Evolutionary conservation across 805 yeast genomes (phyloP), one percentile per base, ranked within the genome.

Genomic region (Nakazawaea laoshanensis): DNA sequence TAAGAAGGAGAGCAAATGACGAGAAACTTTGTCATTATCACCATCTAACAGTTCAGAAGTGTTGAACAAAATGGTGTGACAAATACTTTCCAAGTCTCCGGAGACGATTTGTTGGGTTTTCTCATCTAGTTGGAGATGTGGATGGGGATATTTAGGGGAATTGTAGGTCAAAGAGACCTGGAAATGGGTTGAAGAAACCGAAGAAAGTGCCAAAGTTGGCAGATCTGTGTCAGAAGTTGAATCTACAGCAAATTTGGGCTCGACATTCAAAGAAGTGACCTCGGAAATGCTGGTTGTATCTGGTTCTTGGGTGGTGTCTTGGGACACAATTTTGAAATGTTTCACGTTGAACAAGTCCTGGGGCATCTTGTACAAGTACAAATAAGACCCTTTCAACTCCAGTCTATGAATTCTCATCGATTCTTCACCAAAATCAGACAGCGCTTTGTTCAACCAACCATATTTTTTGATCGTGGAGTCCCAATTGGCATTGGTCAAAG

Each of bases 21-120:
- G 54, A 12, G 64, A 57, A 14, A 61, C 53, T 15, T 30, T 36
- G 27, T 44, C 34, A 14, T 40, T 44, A 13, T 38, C 40, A 12
- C 35, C 36, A 37, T 56, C 61, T 14, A 52, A 58, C n/a, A 18
- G 29, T 9, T 22, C 26, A 13, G 59, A 47, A 4, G 70, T 65
- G 38, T 66, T 66, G 50, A 77, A 77, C 11, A 86, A 50, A 17
- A 84, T 59, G 3, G 82, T 70, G 55, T 88, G 96, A 36, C 88
- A 73, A 23, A 87, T 63, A 29, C 87, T 70, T 51, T 87, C 96
- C 8, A 72, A 47, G 0, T 84, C 50, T 13, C 84, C 84, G 15
- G 70, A 63, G 6, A 64, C 42, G 19, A 67, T 59, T 12, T 46
- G 40, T 13, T 68, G 67, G 14, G 70, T 65, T 4, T 57, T 49